Percentiles rank a stretch among this genome's conserved stretches.
Evolutionary conservation across 805 yeast species (phyloP).

Genomic region (Monosporozyma servazzii): DNA sequence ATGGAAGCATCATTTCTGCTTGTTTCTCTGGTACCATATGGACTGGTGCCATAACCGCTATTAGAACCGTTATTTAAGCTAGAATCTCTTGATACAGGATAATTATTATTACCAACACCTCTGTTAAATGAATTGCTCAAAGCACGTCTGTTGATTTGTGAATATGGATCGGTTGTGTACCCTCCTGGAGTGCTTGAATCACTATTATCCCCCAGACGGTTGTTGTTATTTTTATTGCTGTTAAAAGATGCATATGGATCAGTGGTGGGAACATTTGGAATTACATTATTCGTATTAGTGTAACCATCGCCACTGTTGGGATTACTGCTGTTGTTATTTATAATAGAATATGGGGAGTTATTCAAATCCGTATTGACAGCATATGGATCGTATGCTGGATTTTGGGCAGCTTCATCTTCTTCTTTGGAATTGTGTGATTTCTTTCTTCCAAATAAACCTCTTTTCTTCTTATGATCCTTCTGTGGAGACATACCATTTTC

Average conservation of each 20-base stretch:
- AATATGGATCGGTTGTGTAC: not conserved
- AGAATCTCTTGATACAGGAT: not conserved
- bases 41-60: not conserved
- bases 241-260: constrained; percentile 7
- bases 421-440: not conserved
- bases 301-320: not conserved
- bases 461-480: constrained; percentile 8
- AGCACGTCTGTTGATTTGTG: not conserved
- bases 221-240: not conserved
- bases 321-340: not conserved
- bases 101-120: not conserved
- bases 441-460: constrained; percentile 9
- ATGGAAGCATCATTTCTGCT: not conserved
- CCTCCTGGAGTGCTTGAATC: not conserved
- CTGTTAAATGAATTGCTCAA: not conserved
- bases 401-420: not conserved
- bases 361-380: constrained; percentile 4
- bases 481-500: not conserved
- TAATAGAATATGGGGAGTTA: not conserved
- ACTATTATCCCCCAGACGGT: not conserved
- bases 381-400: constrained; percentile 9
- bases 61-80: not conserved
- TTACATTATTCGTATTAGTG: not conserved
- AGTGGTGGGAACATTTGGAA: not conserved
- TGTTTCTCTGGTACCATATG: not conserved